Conservation (phyloP, 768 basidiomycete species). For the Austroboletus festivus region DNA sequence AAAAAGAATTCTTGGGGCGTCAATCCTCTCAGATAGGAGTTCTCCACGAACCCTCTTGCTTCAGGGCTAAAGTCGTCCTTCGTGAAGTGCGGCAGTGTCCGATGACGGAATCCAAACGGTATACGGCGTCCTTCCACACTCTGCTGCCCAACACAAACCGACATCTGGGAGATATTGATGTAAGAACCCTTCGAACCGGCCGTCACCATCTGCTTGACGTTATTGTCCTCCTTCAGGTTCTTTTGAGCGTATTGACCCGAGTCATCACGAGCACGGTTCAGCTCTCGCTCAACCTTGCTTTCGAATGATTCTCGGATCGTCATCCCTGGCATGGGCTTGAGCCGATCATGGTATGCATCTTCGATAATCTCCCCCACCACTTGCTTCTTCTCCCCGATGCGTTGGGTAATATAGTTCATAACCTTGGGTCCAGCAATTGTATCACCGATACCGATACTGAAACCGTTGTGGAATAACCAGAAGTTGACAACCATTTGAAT, state of each 20-base stretch:
- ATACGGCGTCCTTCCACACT: constrained; percentile 97
- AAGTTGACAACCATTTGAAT: constrained; percentile 95
- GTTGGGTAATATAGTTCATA: constrained; percentile 82
- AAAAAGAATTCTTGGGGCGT: constrained; percentile 99
- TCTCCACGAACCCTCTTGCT: constrained; percentile 97
- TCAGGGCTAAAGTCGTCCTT: constrained; percentile 99
- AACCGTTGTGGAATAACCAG: constrained; percentile 98
- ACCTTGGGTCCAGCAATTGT: constrained; percentile 91
- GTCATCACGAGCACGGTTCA: constrained; percentile 92
- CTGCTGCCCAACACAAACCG: constrained; percentile 98
- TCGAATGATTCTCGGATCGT: constrained; percentile 99
- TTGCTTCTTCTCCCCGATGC: constrained; percentile 77
- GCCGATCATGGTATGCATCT: constrained; percentile 78
- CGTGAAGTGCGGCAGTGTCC: constrained; percentile 94
- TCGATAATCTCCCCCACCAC: constrained; percentile 78
- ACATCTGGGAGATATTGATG: constrained; percentile 99
- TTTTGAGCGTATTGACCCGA: constrained; percentile 97
- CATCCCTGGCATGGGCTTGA: constrained; percentile 95
- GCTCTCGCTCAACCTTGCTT: constrained; percentile 82
- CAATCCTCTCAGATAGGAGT: constrained; percentile 93
- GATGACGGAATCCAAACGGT: constrained; percentile 96
- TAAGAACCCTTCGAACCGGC: constrained; percentile 98
- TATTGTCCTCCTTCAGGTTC: constrained; percentile 97
- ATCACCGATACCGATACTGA: constrained; percentile 98
- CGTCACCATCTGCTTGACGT: constrained; percentile 99